phyloP scores from a whole-genome alignment of 176 grass and related monocot species.

The Saccharum spontaneum region DNA sequence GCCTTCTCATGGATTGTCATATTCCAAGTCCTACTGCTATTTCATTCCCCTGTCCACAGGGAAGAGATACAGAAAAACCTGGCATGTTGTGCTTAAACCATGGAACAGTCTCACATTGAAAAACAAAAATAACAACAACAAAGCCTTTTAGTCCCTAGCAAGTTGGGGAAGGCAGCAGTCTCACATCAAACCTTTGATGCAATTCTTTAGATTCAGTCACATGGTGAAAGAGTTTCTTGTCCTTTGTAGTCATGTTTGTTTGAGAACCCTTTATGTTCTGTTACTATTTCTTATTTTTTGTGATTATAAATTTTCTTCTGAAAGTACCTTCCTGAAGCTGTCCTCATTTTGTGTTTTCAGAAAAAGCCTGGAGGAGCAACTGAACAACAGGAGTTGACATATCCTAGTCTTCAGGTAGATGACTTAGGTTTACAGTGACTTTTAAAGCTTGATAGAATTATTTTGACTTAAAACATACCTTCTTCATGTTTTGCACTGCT shows the following conservation, averaged over 20 bases:
- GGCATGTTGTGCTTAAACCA: background rate
- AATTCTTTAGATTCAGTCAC: background rate
- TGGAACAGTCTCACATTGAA: background rate
- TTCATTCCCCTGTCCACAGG: background rate
- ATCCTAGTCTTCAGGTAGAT: conserved; percentile 74
- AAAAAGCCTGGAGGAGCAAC: conserved; percentile 61
- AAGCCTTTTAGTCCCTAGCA: background rate
- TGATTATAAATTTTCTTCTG: background rate
- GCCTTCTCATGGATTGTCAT: background rate
- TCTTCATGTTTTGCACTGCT: conserved; percentile 20
- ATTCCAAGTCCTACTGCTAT: background rate
- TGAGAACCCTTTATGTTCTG: background rate
- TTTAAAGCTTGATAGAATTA: background rate
- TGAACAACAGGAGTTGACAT: conserved; percentile 55
- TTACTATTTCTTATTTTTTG: background rate
- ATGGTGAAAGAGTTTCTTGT: background rate
- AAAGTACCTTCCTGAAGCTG: background rate
- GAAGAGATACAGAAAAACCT: conserved; percentile 3
- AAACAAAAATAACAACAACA: background rate
- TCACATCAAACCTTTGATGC: background rate
- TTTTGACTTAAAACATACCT: background rate
- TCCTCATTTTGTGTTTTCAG: conserved; percentile 36
- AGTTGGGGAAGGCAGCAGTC: background rate
- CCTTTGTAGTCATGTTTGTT: background rate
- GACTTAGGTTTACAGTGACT: conserved; percentile 13